Conservation (phyloP, 1,139 yeast genomes). For the Kodamaea suecica region DNA sequence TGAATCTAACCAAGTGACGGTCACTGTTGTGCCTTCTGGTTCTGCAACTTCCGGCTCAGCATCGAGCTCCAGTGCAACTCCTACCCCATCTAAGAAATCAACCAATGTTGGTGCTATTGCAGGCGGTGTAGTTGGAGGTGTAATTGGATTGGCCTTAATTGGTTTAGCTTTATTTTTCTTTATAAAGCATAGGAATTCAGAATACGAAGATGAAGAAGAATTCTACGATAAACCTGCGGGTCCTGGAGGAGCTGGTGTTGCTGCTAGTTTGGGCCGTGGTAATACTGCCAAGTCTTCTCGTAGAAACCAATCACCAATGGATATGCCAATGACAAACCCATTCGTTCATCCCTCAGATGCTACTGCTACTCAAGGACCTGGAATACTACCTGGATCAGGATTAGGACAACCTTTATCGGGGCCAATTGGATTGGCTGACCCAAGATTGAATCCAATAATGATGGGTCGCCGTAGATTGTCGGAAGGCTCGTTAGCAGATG, state of each 20-base stretch:
- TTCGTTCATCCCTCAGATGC: constrained; percentile 60
- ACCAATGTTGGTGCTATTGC: constrained; percentile 54
- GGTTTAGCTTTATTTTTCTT: constrained; percentile 46
- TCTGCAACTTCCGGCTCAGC: constrained; percentile 13
- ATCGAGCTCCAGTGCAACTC: constrained; percentile 6
- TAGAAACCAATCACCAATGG: constrained; percentile 19
- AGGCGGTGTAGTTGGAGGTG: constrained; percentile 68
- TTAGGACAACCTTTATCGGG: constrained; percentile 8
- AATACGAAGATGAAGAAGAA: constrained; percentile 43
- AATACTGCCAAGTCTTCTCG: constrained; percentile 27
- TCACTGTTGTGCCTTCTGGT: constrained; percentile 18
- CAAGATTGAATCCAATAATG: constrained; percentile 64
- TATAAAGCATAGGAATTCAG: constrained; percentile 41
- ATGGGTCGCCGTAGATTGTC: constrained; percentile 70
- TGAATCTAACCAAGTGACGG: constrained; percentile 12
- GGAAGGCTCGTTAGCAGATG: constrained; percentile 77
- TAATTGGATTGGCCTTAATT: constrained; percentile 47
- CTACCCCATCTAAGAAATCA: constrained; percentile 8
- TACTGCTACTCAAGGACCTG: constrained; percentile 24
- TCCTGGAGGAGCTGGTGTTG: constrained; percentile 12
- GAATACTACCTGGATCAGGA: constrained; percentile 12
- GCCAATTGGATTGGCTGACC: constrained; percentile 34
- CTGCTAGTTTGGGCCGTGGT: constrained; percentile 21
- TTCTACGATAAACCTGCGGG: constrained; percentile 36
- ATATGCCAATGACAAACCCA: constrained; percentile 49